Percentiles rank a stretch among this genome's conserved stretches.
Conservation (phyloP, 176 grass and related monocot genomes). For the Ensete glaucum region DNA sequence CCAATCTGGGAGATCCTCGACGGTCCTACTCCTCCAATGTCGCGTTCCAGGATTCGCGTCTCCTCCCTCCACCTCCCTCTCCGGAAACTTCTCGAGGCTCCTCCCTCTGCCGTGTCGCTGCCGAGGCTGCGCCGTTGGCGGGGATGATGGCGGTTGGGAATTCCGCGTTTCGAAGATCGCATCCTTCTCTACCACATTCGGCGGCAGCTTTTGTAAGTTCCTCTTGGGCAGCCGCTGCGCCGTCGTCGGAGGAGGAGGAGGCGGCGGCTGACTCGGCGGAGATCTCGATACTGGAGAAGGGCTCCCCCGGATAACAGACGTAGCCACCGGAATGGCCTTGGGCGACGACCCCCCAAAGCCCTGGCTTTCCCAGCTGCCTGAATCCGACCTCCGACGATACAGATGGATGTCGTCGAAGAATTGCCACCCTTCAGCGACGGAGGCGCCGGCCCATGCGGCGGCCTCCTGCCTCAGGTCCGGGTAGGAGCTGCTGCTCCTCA, state of each 20-base stretch:
- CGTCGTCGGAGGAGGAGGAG: neutral
- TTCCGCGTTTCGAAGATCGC: neutral
- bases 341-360: neutral
- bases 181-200: conserved; percentile 18
- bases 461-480: conserved; percentile 59
- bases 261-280: neutral
- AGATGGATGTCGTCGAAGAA: conserved; percentile 64
- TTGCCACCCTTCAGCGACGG: conserved; percentile 42
- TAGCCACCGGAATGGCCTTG: conserved; percentile 55
- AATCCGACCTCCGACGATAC: conserved; percentile 36
- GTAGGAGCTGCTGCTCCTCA: conserved; percentile 84
- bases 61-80: neutral
- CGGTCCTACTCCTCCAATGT: conserved; percentile 25
- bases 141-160: neutral
- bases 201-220: conserved; percentile 21
- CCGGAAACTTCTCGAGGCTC: conserved; percentile 20
- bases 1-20: conserved; percentile 33
- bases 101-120: conserved; percentile 9
- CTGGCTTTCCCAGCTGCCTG: neutral
- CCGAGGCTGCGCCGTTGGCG: neutral
- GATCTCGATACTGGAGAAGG: conserved; percentile 14
- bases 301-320: conserved; percentile 31
- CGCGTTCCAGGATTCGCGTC: neutral
- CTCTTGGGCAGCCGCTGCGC: conserved; percentile 13
- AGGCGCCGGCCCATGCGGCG: conserved; percentile 33